Base-by-base conservation (phyloP, 495 filamentous ascomycete species). In the Hyaloscypha finlandica region DNA sequence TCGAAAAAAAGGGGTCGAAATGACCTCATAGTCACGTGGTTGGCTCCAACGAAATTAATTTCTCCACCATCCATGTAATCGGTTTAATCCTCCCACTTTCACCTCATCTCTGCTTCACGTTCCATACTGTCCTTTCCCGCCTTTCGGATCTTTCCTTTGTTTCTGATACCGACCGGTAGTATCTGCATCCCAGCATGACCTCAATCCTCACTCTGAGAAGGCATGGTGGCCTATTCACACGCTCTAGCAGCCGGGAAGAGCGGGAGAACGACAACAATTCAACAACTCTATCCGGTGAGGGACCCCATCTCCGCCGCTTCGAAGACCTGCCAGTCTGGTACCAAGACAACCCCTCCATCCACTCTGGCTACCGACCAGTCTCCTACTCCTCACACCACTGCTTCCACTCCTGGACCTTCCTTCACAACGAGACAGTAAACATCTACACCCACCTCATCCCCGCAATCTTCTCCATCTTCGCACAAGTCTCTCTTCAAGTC, bases 391-490 rank as follows among this genome's bases (percentile, higher is more conserved):
- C 69, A 61, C 19, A 31, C 0, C 53, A 52, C n/a, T 82, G 74
- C 45, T 53, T 80, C 12, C 30, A 32, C 9, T 75, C 72, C 61
- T 71, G 66, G 48, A n/a, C 51, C 4, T 80, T 81, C 62, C 30
- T 83, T 6, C 83, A 85, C 72, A 85, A 84, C 63, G 80, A 85
- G 62, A 76, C 70, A 4, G 66, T 76, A 16, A 83, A 81, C 63
- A 81, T 83, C 53, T 82, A 76, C 65, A 79, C 75, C 3, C 80
- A 82, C 64, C 66, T 81, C 8, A 48, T 81, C 16, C 74, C 78
- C 30, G 73, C 74, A 42, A 42, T 76, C 11, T 65, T 74, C 61
- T 67, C 78, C 66, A 42, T 79, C 16, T 31, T 68, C 59, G 54
- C 68, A 30, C 69, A 74, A 57, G 22, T 67, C 12, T 52, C 77